A percentile compares a stretch with the other conserved stretches of the same genome.
These are phyloP conservation scores for Saturnispora ahearnii DNA, from an alignment of 805 yeast species.

Conservation along the genomic window DNA sequence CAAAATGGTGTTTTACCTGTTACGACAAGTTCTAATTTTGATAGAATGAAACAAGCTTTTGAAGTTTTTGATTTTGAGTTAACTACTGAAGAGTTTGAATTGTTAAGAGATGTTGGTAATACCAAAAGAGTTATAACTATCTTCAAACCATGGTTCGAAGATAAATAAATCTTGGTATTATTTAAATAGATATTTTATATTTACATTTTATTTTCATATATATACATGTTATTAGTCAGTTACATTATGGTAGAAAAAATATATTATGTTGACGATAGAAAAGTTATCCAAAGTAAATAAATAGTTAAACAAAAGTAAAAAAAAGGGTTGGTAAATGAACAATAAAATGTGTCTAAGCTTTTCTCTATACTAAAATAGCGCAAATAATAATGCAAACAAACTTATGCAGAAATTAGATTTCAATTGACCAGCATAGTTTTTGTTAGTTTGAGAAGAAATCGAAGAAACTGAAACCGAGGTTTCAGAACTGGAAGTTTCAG, in stretches of 20 bases:
- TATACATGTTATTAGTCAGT: no score
- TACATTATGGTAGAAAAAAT: no score
- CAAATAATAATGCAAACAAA: slow-evolving; percentile 5
- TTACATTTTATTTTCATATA: neutral
- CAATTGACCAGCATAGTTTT: slow-evolving; percentile 9
- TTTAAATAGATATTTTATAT: neutral
- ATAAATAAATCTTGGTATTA: no score
- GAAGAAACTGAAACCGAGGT: slow-evolving; percentile 7
- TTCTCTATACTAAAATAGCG: slow-evolving; percentile 5
- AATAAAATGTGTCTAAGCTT: neutral
- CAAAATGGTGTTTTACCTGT: slow-evolving; percentile 60
- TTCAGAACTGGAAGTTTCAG: neutral
- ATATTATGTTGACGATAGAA: no score
- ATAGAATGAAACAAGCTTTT: slow-evolving; percentile 48
- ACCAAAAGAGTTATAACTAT: slow-evolving; percentile 10
- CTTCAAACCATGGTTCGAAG: slow-evolving; percentile 4
- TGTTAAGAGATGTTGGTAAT: slow-evolving; percentile 35
- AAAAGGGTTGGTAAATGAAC: neutral
- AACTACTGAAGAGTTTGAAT: slow-evolving; percentile 39
- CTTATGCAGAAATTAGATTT: neutral
- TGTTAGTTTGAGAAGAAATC: slow-evolving; percentile 6
- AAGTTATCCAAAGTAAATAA: no score
- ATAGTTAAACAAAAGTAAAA: neutral
- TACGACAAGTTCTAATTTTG: slow-evolving; percentile 57
- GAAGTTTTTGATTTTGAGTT: slow-evolving; percentile 49